Percentiles rank a stretch among this genome's conserved stretches.
These are phyloP conservation scores for Suillus placidus DNA, from an alignment of 768 basidiomycete genomes.

Conservation along the genomic window DNA sequence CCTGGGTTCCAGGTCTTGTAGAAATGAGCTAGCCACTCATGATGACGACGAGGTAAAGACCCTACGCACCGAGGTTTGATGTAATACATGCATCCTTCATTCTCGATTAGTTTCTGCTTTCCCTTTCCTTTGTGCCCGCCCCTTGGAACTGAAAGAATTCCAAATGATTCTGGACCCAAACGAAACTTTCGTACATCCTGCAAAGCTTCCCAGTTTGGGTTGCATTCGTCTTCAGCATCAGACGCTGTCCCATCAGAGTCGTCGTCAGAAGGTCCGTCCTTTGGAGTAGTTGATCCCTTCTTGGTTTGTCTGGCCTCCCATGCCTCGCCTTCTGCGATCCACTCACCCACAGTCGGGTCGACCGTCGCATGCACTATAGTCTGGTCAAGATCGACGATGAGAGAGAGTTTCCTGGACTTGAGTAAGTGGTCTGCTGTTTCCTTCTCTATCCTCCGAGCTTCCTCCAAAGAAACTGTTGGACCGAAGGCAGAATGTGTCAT, in stretches of 20 bases:
- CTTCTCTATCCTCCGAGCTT: constrained; percentile 86
- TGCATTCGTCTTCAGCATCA: constrained; percentile 59
- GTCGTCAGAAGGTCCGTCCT: constrained; percentile 32
- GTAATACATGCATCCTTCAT: constrained; percentile 92
- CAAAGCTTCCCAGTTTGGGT: constrained; percentile 92
- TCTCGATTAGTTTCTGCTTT: constrained; percentile 67
- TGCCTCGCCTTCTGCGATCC: constrained; percentile 84
- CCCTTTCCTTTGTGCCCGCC: constrained; percentile 48
- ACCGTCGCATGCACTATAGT: constrained; percentile 99
- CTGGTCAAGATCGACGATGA: constrained; percentile 98
- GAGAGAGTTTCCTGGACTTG: constrained; percentile 75
- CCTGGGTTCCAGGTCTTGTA: constrained; percentile 75
- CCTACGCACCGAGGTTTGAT: constrained; percentile 88
- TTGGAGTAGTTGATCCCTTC: constrained; percentile 39
- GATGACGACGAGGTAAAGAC: neutral
- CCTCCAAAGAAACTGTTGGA: constrained; percentile 89
- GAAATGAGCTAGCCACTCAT: constrained; percentile 12
- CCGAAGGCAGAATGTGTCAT: constrained; percentile 94
- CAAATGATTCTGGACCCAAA: constrained; percentile 74
- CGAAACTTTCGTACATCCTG: constrained; percentile 90
- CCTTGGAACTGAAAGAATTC: constrained; percentile 47
- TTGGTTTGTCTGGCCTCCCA: constrained; percentile 69
- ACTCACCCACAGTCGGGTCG: constrained; percentile 97
- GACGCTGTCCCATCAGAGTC: constrained; percentile 46
- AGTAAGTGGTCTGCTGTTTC: constrained; percentile 82